Evolutionary conservation across 1,139 yeast genomes (phyloP), one percentile per base, ranked within the genome.

Genomic region (Blastobotrys malaysiensis): DNA sequence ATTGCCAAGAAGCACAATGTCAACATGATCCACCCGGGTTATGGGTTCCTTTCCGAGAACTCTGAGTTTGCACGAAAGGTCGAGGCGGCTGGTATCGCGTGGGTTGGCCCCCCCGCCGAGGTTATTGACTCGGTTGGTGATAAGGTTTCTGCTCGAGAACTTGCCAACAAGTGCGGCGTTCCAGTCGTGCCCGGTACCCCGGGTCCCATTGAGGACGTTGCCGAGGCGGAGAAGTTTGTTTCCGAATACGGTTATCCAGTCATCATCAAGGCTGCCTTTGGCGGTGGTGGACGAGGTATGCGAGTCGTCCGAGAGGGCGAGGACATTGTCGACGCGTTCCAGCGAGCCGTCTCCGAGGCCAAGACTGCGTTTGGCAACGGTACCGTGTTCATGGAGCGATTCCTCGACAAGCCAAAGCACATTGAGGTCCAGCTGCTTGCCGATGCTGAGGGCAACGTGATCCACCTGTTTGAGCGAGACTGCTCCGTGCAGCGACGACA

Each of bases 211-310:
- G 93, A 85, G 55, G 68, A 79, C 21, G 86, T 85, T 31, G 84
- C 79, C 51, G 90, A 93, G 64, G 99, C 98, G 18, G 67, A 74
- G 60, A 82, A 71, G 11, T 93, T 93, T 69, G 97, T 90, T 39
- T 81, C 76, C 46, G 67, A 88, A 72, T 80, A 91, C 71, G 99
- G 99, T 22, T 91, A 71, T 74, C 99, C 99, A 9, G 98, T 93
- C 51, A 93, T 93, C 72, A 91, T 93, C 73, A 93, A 93, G 76
- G 99, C 99, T 47, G 99, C 99, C 48, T 93, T 88, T 69, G 99
- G 99, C 72, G 99, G 99, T 76, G 99, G 99, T 79, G 99, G 99
- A 69, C 85, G 99, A 75, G 99, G 99, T 79, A 93, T 93, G 99
- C 85, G 99, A 77, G 98, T 93, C 52, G 99, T 95, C 51, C 81